Conservation (phyloP, 495 filamentous ascomycete genomes). For the Aspergillus leporis region DNA sequence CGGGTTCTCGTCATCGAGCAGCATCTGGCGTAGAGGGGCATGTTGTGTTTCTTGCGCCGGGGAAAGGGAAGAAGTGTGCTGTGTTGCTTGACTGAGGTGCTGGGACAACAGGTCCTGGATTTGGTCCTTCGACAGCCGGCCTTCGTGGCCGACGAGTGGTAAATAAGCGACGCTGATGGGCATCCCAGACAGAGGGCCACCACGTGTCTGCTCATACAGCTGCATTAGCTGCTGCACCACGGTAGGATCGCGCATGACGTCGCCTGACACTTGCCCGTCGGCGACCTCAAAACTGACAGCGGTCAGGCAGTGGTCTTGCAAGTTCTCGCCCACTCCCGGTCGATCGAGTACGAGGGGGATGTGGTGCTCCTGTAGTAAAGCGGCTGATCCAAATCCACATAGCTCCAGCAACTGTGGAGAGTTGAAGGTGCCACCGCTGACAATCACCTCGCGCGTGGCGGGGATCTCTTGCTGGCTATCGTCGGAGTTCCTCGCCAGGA, state of each 20-base stretch:
- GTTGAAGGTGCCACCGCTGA: slow-evolving; percentile 55
- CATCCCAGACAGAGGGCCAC: slow-evolving; percentile 41
- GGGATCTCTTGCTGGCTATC: slow-evolving; percentile 29
- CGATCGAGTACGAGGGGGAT: slow-evolving; percentile 40
- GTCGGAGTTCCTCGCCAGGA: slow-evolving; percentile 34
- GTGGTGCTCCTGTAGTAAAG: slow-evolving; percentile 27
- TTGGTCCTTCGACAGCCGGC: slow-evolving; percentile 26
- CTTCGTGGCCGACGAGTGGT: slow-evolving; percentile 38
- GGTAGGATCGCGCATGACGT: slow-evolving; percentile 42
- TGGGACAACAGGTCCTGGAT: slow-evolving; percentile 27
- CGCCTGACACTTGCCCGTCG: slow-evolving; percentile 39
- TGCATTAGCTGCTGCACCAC: slow-evolving; percentile 35
- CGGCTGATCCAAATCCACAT: slow-evolving; percentile 53
- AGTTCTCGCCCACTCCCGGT: slow-evolving; percentile 43
- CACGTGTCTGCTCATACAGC: slow-evolving; percentile 32
- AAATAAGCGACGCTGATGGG: slow-evolving; percentile 42
- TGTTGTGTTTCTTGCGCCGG: slow-evolving; percentile 21
- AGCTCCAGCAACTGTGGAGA: slow-evolving; percentile 58
- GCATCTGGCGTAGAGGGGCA: slow-evolving; percentile 30
- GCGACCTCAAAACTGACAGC: slow-evolving; percentile 41
- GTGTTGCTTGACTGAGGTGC: slow-evolving; percentile 17
- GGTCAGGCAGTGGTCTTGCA: slow-evolving; percentile 41
- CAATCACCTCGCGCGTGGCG: slow-evolving; percentile 55
- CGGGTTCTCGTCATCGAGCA: slow-evolving; percentile 25
- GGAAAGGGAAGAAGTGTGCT: not conserved